Base-by-base conservation (phyloP, 192 early-diverging fungal species). In the Umbelopsis vinacea region DNA sequence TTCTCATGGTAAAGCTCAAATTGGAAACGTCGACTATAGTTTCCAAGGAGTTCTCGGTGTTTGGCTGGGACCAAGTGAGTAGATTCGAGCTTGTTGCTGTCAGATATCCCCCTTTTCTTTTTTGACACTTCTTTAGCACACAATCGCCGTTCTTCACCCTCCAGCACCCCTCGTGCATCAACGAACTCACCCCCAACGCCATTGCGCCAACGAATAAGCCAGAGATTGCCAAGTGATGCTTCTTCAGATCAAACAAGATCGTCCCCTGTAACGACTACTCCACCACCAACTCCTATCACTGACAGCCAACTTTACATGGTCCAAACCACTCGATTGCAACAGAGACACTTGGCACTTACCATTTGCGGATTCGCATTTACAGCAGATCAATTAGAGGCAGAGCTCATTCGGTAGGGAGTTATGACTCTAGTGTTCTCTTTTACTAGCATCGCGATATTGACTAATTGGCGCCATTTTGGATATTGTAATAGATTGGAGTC, bases 401-500 rank as follows among this genome's bases (percentile, higher is more conserved):
- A 78, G 6, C 76, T 87, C 10, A 57, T 72, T 69, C 74, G 46
- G 85, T 89, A 78, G 3, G 38, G 3, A 40, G 8, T 6, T 6
- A 11, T 43, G 6, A 7, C 40, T 1, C 40, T 11, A 43, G 40
- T 43, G 74, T 75, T 71, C 63, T 75, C 81, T 67, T n/a, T 81
- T 47, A 52, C 48, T 63, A 79, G 80, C 26, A 53, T n/a, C 21
- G 40, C 22, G 54, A 17, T 46, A 26, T n/a, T 71, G 21, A 60
- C 60, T 53, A 50, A n/a, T 12, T 22, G 11, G 14, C 45, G n/a
- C 8, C 14, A 40, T 54, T 47, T 43, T n/a, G 26, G 40, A n/a
- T 19, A 69, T 52, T 74, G 7, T 21, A 35, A 53, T 78, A 93
- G 90, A 67, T 69, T 96, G 55, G 94, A 97, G 76, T 55, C 68